A percentile compares a stretch with the other conserved stretches of the same genome.
Conservation (phyloP, 2,329 filamentous ascomycete species). For the Alternaria metachromatica region DNA sequence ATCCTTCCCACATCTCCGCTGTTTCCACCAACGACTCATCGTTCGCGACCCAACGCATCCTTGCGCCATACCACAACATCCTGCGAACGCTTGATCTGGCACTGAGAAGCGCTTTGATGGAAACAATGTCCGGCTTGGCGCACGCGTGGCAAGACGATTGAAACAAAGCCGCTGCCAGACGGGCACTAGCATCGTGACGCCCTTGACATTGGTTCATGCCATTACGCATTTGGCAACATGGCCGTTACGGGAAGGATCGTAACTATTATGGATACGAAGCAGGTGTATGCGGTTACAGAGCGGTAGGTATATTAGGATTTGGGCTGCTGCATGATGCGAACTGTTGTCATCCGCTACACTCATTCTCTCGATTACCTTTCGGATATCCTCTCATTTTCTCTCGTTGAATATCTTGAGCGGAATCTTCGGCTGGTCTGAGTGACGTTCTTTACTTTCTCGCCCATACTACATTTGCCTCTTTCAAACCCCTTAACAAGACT, state of each 20-base stretch:
- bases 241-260: background rate
- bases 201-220: background rate
- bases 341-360: background rate
- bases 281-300: background rate
- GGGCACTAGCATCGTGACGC: background rate
- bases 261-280: background rate
- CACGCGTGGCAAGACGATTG: background rate
- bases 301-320: background rate
- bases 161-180: background rate
- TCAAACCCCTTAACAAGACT: background rate
- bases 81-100: background rate
- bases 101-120: background rate
- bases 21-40: background rate
- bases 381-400: constrained; percentile 14
- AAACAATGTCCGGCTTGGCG: background rate
- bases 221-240: background rate
- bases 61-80: background rate
- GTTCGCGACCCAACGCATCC: background rate
- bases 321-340: background rate
- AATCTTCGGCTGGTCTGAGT: constrained; percentile 31
- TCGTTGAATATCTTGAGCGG: constrained; percentile 25
- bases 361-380: constrained; percentile 6
- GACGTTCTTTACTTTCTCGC: constrained; percentile 20
- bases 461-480: background rate
- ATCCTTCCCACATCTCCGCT: background rate